Conservation (phyloP, 768 basidiomycete genomes). For the Pleurotus platypus region DNA sequence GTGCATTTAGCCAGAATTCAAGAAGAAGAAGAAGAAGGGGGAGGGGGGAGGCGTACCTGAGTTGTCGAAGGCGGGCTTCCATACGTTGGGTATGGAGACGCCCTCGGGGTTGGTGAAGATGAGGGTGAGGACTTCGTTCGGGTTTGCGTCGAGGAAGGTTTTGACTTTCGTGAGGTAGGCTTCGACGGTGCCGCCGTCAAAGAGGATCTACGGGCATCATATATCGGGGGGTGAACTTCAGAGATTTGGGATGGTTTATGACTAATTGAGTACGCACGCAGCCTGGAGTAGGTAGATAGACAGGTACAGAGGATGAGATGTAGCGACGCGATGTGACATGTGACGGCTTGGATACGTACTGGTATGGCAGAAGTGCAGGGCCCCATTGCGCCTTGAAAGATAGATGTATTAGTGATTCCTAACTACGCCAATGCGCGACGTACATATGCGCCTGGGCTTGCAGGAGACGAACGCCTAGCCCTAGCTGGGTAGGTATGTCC, state of each 20-base stretch:
- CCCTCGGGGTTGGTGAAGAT: conserved; percentile 67
- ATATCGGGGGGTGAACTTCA: neutral
- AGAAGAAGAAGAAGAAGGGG: neutral
- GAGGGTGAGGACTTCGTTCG: conserved; percentile 62
- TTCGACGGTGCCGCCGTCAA: conserved; percentile 49
- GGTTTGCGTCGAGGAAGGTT: conserved; percentile 54
- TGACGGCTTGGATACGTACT: conserved; percentile 30
- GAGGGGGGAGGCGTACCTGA: conserved; percentile 31
- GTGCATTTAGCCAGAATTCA: too few relatives aligned
- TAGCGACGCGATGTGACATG: neutral
- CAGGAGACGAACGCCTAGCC: conserved; percentile 50
- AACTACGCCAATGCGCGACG: neutral
- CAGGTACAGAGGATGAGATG: too few relatives aligned
- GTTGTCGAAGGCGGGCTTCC: conserved; percentile 49
- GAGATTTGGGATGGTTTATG: neutral
- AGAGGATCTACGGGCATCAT: conserved; percentile 32
- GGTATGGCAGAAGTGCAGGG: conserved; percentile 67
- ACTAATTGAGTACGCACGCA: neutral
- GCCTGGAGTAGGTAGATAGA: neutral
- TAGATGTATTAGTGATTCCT: neutral
- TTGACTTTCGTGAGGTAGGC: conserved; percentile 51
- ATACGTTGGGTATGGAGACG: conserved; percentile 40
- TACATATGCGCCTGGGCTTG: conserved; percentile 56
- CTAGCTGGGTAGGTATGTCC: conserved; percentile 44
- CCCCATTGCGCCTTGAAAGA: conserved; percentile 30